These are phyloP conservation scores for Arachnomyces sp. DNA, from an alignment of 2,329 filamentous ascomycete genomes.

Conservation along the genomic window DNA sequence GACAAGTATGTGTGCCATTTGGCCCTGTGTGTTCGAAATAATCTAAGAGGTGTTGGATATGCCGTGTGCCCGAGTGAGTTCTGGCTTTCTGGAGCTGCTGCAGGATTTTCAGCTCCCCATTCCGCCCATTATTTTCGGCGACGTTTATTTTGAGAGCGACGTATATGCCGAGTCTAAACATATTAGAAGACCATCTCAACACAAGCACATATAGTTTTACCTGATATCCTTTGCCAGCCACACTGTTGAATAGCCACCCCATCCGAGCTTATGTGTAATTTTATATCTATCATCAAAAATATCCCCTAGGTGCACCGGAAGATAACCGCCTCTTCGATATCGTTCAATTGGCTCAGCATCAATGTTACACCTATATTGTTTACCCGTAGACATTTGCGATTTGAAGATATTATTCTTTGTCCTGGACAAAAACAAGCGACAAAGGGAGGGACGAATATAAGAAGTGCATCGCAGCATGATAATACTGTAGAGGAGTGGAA, in stretches of 20 bases:
- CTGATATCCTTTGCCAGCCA: constrained; percentile 27
- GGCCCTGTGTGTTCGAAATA: constrained; percentile 33
- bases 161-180: constrained; percentile 13
- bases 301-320: constrained; percentile 1
- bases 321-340: constrained; percentile 2
- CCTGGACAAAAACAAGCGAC: background rate
- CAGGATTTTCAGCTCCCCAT: constrained; percentile 14
- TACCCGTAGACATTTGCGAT: background rate
- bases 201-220: background rate
- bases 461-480: too few species aligned
- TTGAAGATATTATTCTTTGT: background rate
- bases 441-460: too few species aligned
- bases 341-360: constrained; percentile 1
- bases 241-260: constrained; percentile 29
- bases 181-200: constrained; percentile 8
- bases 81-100: constrained; percentile 11
- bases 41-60: constrained; percentile 31
- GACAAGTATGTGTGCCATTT: constrained; percentile 39
- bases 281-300: constrained; percentile 8
- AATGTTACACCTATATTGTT: background rate
- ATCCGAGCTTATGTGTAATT: constrained; percentile 31
- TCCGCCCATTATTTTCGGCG: constrained; percentile 13
- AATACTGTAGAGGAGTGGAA: too few species aligned
- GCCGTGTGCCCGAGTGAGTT: too few species aligned
- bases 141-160: constrained; percentile 20